A percentile compares a stretch with the other conserved stretches of the same genome.
Evolutionary conservation across 2,329 filamentous ascomycete species (phyloP).

Genomic region (Aspergillus bombycis): DNA sequence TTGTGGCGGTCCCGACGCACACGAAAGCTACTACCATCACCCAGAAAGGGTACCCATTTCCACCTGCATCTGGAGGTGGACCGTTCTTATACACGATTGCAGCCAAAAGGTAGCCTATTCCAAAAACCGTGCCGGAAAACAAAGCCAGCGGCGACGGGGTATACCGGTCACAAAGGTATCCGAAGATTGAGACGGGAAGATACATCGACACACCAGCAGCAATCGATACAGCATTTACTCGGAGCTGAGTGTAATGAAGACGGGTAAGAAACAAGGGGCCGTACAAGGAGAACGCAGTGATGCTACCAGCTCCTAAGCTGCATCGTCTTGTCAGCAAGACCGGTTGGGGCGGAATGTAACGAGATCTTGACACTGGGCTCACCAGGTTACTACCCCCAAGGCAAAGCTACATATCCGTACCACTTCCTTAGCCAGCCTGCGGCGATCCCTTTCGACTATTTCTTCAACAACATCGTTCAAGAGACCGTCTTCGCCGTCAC

Average conservation of each 20-base stretch:
- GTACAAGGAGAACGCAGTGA: slow-evolving; percentile 93
- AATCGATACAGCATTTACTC: slow-evolving; percentile 89
- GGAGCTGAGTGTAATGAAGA: slow-evolving; percentile 84
- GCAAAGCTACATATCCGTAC: slow-evolving; percentile 60
- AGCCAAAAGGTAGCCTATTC: slow-evolving; percentile 78
- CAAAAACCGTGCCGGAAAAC: slow-evolving; percentile 73
- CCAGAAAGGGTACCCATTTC: slow-evolving; percentile 70
- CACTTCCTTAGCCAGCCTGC: slow-evolving; percentile 56
- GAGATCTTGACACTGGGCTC: slow-evolving; percentile 17
- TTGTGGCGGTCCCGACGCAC: slow-evolving; percentile 79
- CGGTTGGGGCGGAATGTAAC: background rate
- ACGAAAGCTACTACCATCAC: slow-evolving; percentile 87
- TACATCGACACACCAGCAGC: slow-evolving; percentile 87
- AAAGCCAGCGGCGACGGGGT: slow-evolving; percentile 78
- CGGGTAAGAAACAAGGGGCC: slow-evolving; percentile 85
- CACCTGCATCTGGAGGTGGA: slow-evolving; percentile 54
- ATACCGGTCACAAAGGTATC: slow-evolving; percentile 87
- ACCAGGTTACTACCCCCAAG: slow-evolving; percentile 65
- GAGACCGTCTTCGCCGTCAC: slow-evolving; percentile 46
- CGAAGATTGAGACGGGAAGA: slow-evolving; percentile 84
- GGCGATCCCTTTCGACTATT: slow-evolving; percentile 61
- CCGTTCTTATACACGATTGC: slow-evolving; percentile 73
- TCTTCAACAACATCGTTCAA: slow-evolving; percentile 64
- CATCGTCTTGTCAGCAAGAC: slow-evolving; percentile 7
- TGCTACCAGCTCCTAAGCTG: slow-evolving; percentile 81